Base-by-base conservation (phyloP, 2,329 filamentous ascomycete genomes). In the Cadophora gregata region DNA sequence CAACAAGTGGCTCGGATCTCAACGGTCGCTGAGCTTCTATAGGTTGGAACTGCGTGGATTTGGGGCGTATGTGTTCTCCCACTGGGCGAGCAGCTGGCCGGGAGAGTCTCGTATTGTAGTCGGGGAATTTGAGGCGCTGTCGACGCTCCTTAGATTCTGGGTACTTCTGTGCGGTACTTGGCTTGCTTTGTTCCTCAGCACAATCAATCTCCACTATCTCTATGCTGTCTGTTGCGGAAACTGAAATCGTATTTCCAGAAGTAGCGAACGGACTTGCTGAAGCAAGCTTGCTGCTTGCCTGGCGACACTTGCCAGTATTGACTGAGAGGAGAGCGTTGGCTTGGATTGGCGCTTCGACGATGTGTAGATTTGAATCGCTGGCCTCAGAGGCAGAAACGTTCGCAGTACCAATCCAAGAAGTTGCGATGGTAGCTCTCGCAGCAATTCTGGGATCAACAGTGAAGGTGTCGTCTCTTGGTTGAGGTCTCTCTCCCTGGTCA, bases 181-280 rank as follows among this genome's bases (percentile, higher is more conserved):
- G 42, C n/a, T 58, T 58, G 31, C 19, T 38, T 58, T 38, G n/a
- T 38, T 58, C 53, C 33, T 38, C 29, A 31, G 21, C 21, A 19
- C 53, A 58, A 25, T 58, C 53, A 24, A 58, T 58, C 19, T 16
- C 31, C 24, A 33, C 8, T 9, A 24, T 31, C 29, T 58, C 53
- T 12, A 58, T 29, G 3, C 12, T 16, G 10, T 53, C 48, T 53
- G 3, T 16, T 53, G 14, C 9, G 24, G 19, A 21, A n/a, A 7
- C 42, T 21, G 42, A 21, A 47, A 1, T 16, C 8, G 48, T 53
- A 16, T 4, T 27, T 16, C 24, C 16, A 25, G 9, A 53, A 12
- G 16, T 14, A 19, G 12, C 12, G 10, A 12, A 29, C 21, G 24
- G 16, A 19, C 2, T 31, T n/a, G 25, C 25, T 8, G 25, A 31